Percentiles rank a stretch among this genome's conserved stretches.
Conservation (phyloP, 139 green algal genomes). For the Chlorella sp. region DNA sequence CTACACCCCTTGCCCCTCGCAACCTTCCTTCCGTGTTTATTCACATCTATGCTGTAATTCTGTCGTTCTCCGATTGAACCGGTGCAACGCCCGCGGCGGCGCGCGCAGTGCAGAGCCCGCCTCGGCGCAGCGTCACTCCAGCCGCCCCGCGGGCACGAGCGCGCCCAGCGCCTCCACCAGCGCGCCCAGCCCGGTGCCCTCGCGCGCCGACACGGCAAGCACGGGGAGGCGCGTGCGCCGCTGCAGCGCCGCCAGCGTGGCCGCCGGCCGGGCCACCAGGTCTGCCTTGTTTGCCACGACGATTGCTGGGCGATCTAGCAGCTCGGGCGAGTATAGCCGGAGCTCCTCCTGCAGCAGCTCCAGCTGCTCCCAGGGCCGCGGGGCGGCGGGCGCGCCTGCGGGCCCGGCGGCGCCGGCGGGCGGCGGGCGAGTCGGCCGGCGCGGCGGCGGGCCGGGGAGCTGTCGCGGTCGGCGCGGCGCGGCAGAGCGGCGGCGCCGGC, state of each 20-base stretch:
- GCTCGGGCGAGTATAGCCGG: conserved; percentile 34
- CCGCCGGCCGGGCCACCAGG: conserved; percentile 3
- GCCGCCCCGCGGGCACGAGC: too few species aligned
- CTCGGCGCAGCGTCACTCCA: too few species aligned
- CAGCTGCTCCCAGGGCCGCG: conserved; percentile 55
- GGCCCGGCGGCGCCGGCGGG: neutral
- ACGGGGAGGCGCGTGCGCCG: conserved; percentile 10
- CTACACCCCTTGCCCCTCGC: too few species aligned
- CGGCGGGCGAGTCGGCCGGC: too few species aligned
- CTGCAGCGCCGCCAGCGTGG: conserved; percentile 3
- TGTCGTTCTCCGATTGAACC: too few species aligned
- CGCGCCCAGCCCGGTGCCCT: too few species aligned
- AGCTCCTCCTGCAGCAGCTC: conserved; percentile 62
- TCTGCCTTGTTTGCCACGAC: conserved; percentile 77
- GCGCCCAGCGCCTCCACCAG: too few species aligned
- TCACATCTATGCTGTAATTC: too few species aligned
- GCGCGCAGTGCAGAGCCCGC: too few species aligned
- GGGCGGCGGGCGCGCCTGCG: conserved; percentile 12
- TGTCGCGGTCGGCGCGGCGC: neutral
- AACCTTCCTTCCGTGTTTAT: too few species aligned
- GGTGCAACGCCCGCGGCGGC: too few species aligned
- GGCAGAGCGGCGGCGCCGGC: neutral
- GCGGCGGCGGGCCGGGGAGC: neutral
- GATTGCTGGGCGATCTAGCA: conserved; percentile 45
- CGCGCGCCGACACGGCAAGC: too few species aligned